These are phyloP conservation scores for Lichtheimia ramosa DNA, from an alignment of 371 early-diverging fungal genomes.

Conservation along the genomic window DNA sequence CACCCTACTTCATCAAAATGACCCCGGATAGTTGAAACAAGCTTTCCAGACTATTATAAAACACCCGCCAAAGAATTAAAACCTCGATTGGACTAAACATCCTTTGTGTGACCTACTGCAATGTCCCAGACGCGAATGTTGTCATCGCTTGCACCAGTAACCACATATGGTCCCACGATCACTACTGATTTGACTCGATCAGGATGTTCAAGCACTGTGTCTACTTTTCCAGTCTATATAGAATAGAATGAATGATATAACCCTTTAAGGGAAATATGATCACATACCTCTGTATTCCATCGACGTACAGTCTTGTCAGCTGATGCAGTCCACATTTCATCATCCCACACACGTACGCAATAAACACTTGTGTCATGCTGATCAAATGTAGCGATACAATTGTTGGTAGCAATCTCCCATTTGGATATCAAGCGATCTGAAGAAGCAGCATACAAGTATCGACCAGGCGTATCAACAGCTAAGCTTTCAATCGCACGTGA, in stretches of 20 bases:
- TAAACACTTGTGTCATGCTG: constrained; percentile 81
- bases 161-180: constrained; percentile 63
- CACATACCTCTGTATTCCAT: constrained; percentile 42
- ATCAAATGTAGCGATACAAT: constrained; percentile 36
- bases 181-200: constrained; percentile 77
- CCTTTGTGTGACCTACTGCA: constrained; percentile 56
- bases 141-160: constrained; percentile 84
- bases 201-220: constrained; percentile 72
- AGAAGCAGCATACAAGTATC: constrained; percentile 62
- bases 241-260: neutral
- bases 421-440: constrained; percentile 68
- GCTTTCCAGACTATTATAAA: constrained; percentile 65
- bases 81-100: neutral
- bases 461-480: constrained; percentile 44
- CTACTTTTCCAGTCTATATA: constrained; percentile 56
- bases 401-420: constrained; percentile 62
- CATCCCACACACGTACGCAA: constrained; percentile 48
- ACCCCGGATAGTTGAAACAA: constrained; percentile 64
- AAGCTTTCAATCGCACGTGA: constrained; percentile 65
- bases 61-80: neutral
- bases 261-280: neutral
- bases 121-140: constrained; percentile 79
- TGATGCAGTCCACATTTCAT: constrained; percentile 73
- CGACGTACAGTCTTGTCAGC: constrained; percentile 79
- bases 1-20: constrained; percentile 83